Base-by-base conservation (phyloP, 2,329 filamentous ascomycete genomes). In the Leptosphaerulina australis region DNA sequence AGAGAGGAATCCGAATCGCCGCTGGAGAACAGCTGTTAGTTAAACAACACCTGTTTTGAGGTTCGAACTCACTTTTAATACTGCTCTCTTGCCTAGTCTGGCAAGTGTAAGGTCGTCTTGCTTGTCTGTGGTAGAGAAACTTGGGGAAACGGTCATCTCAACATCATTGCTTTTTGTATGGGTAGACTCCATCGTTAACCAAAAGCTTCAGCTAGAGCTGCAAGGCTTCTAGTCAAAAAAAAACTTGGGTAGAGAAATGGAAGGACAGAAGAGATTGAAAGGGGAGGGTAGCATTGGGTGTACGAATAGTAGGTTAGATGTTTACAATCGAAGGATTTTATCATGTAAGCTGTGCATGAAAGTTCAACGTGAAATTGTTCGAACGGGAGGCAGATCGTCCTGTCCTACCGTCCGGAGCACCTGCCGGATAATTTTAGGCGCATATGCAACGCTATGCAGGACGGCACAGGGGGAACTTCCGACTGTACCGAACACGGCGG, bases 1-100 rank as follows among this genome's bases (percentile, higher is more conserved):
- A 0, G 60, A 58, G 2, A 68, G 47, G 14, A 68, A 68, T 2
- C 61, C 55, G 44, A 69, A 69, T 12, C 56, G 60, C 24, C 66
- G 50, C 65, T 68, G 34, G 8, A 4, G 25, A 15, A 4, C 4
- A 12, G 1, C 18, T 9, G 22, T 55, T 4, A 46, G 46, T 25
- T 12, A 28, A 26, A 15, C 2, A 15, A 31, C 33, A 17, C n/a
- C 22, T 6, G 4, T 20, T 14, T 26, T 41, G 22, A 24, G 12
- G 2, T 34, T 5, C 6, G 1, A 44, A 26, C 31, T 28, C 31
- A 58, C 62, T 53, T 66, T 66, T 21, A 64, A 33, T 1, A 66
- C 62, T 17, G 62, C 49, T 20, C 62, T 63, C 45, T 66, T 66
- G 9, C 62, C 62, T 22, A 66, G 20, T 26, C 52, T 53, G 8